Evolutionary conservation across 2,329 filamentous ascomycete species (phyloP).

Genomic region (Alternaria arborescens): DNA sequence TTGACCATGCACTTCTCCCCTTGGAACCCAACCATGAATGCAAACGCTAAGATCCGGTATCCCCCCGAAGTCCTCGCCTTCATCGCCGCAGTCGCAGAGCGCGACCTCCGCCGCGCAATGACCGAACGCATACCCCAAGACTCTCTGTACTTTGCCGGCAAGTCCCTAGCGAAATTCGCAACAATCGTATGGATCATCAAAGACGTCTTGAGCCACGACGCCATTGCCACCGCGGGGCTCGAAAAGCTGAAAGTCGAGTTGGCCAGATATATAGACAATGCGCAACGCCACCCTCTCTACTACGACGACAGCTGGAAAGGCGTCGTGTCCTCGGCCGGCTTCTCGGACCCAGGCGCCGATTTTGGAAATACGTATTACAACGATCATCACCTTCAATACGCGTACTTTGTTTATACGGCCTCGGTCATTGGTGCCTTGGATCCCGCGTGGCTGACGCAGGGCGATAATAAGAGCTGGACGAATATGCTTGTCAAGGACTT

Average conservation of each 20-base stretch:
- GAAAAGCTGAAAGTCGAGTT: conserved; percentile 58
- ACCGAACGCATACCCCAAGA: conserved; percentile 74
- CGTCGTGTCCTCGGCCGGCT: conserved; percentile 78
- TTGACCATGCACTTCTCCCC: conserved; percentile 78
- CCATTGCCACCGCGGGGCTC: conserved; percentile 58
- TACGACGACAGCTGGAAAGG: conserved; percentile 77
- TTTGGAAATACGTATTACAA: conserved; percentile 88
- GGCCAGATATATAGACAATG: conserved; percentile 57
- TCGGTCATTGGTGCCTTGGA: conserved; percentile 85
- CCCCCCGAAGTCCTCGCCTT: conserved; percentile 64
- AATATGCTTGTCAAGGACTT: conserved; percentile 84
- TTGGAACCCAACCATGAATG: conserved; percentile 67
- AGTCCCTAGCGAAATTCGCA: conserved; percentile 54
- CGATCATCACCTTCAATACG: conserved; percentile 71
- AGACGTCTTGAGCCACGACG: conserved; percentile 67
- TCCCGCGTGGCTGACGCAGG: conserved; percentile 69
- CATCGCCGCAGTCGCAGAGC: conserved; percentile 70
- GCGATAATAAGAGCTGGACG: conserved; percentile 78
- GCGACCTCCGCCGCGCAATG: conserved; percentile 81
- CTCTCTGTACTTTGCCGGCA: conserved; percentile 94
- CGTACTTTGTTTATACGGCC: conserved; percentile 88
- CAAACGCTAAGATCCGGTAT: conserved; percentile 37
- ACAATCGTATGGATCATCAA: conserved; percentile 57
- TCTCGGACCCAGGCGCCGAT: conserved; percentile 75
- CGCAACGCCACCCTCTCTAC: conserved; percentile 59